Evolutionary conservation across 306 rosid genomes (phyloP).

Genomic region (Fragaria vesca): DNA sequence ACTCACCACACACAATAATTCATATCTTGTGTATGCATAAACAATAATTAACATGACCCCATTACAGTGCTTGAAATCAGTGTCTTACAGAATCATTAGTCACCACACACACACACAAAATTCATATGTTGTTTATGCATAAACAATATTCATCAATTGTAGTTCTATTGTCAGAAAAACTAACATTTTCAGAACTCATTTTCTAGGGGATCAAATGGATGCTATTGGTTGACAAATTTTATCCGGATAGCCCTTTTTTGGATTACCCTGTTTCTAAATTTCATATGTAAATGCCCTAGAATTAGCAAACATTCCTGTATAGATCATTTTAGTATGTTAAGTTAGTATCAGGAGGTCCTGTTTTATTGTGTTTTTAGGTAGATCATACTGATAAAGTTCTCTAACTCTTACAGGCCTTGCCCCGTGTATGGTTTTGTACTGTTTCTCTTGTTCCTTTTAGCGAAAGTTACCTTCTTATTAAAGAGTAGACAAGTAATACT

Average conservation of each 20-base stretch:
- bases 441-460: background rate
- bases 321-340: background rate
- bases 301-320: background rate
- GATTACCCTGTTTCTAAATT: background rate
- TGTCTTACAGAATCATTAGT: slow-evolving; percentile 7
- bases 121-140: background rate
- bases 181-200: background rate
- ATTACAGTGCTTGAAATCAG: background rate
- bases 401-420: background rate
- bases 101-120: background rate
- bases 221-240: background rate
- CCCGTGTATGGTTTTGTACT: background rate
- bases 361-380: background rate
- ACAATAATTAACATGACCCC: too few relatives aligned
- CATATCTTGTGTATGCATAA: background rate
- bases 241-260: background rate
- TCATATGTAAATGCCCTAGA: background rate
- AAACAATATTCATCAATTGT: background rate
- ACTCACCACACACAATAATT: background rate
- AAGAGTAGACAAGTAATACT: slow-evolving; percentile 11
- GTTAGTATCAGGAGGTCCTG: background rate
- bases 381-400: background rate
- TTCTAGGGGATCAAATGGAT: background rate
- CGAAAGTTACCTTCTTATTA: background rate
- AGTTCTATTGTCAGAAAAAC: background rate